Conservation (phyloP, 2,329 filamentous ascomycete species). For the Penicillium janthinellum region DNA sequence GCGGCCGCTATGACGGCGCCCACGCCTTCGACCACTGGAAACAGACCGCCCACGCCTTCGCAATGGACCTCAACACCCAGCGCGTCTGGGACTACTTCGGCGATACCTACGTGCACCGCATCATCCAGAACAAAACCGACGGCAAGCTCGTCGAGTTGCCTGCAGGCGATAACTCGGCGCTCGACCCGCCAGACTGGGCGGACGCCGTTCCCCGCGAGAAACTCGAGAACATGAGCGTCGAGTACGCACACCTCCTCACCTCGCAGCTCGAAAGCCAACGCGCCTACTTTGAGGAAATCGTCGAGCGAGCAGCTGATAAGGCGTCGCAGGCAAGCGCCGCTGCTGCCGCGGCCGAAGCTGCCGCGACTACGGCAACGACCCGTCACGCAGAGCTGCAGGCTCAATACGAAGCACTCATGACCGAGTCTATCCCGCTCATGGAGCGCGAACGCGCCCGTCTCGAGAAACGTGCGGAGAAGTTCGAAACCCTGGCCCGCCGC, state of each 20-base stretch:
- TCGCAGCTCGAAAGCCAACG: conserved; percentile 92
- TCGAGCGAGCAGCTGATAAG: conserved; percentile 87
- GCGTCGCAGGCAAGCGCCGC: conserved; percentile 70
- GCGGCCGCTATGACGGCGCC: conserved; percentile 89
- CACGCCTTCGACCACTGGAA: conserved; percentile 95
- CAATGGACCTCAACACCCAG: conserved; percentile 89
- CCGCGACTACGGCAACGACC: conserved; percentile 64
- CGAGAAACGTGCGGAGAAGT: conserved; percentile 68
- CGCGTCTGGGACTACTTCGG: conserved; percentile 98
- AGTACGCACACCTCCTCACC: conserved; percentile 92
- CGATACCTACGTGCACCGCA: conserved; percentile 91
- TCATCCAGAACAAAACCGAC: conserved; percentile 91
- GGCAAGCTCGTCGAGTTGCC: conserved; percentile 92
- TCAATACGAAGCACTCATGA: conserved; percentile 55
- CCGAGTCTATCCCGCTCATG: conserved; percentile 64
- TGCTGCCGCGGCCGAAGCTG: conserved; percentile 54
- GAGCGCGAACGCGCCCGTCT: conserved; percentile 74
- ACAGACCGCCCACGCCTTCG: conserved; percentile 83
- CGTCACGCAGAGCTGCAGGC: conserved; percentile 58
- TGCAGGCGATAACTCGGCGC: conserved; percentile 51
- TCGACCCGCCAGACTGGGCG: conserved; percentile 46
- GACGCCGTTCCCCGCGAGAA: conserved; percentile 59
- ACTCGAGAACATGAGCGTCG: conserved; percentile 77
- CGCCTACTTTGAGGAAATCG: conserved; percentile 89
- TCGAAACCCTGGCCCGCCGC: conserved; percentile 72